Conservation (phyloP, 2,329 filamentous ascomycete genomes). For the Monilinia aucupariae region DNA sequence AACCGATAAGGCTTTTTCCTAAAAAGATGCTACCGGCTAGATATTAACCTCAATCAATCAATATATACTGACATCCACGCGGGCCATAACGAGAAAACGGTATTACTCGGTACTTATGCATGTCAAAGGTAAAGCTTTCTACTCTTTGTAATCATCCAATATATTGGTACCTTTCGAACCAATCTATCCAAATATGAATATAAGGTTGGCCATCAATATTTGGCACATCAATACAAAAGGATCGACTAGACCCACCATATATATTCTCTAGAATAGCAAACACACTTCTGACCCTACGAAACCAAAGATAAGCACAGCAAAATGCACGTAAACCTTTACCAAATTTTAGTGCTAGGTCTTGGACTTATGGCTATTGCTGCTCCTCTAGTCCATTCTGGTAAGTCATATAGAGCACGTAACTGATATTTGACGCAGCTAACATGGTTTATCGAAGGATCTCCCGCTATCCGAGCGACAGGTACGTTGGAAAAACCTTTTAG, state of each 20-base stretch:
- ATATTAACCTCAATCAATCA: neutral
- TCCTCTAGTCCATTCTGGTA: neutral
- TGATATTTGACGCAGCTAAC: neutral
- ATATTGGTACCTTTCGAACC: neutral
- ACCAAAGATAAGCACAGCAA: neutral
- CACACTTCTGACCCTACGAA: neutral
- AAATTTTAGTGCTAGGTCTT: neutral
- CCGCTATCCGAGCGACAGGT: neutral
- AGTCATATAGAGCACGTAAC: neutral
- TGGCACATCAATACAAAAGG: neutral
- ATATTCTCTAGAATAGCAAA: neutral
- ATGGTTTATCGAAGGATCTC: neutral
- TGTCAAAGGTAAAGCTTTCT: constrained; percentile 9
- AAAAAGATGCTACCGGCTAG: neutral
- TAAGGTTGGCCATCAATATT: neutral
- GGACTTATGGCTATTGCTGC: constrained; percentile 3
- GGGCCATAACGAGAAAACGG: neutral
- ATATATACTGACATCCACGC: neutral
- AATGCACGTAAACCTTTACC: neutral
- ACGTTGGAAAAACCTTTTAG: neutral
- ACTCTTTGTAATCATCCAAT: constrained; percentile 2
- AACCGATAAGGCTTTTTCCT: constrained; percentile 5
- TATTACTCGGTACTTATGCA: constrained; percentile 5
- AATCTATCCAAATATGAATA: neutral
- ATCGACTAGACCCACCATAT: neutral